These are phyloP conservation scores for Venturia pyrina DNA, from an alignment of 2,329 filamentous ascomycete genomes.

Conservation along the genomic window DNA sequence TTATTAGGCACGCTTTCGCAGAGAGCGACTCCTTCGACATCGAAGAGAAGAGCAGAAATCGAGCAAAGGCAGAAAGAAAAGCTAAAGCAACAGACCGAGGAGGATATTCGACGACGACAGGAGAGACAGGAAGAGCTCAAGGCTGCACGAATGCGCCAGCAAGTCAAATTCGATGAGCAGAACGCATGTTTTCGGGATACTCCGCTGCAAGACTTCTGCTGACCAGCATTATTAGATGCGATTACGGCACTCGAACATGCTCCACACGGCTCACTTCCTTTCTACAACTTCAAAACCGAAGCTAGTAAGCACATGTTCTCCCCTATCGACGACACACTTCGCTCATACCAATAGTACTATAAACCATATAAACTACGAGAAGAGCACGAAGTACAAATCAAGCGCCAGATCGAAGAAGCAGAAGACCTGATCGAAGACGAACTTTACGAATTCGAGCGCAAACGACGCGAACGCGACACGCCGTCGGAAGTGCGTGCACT, in stretches of 20 bases:
- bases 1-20: constrained; percentile 70
- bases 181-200: constrained; percentile 46
- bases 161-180: constrained; percentile 65
- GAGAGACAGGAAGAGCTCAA: constrained; percentile 56
- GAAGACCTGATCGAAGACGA: constrained; percentile 57
- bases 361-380: constrained; percentile 67
- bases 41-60: constrained; percentile 66
- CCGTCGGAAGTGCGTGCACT: neutral
- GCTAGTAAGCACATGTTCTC: constrained; percentile 50
- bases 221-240: constrained; percentile 50
- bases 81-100: constrained; percentile 59
- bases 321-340: neutral
- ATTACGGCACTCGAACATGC: constrained; percentile 61
- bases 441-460: constrained; percentile 48
- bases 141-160: constrained; percentile 54
- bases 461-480: constrained; percentile 19
- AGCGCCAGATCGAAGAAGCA: constrained; percentile 57
- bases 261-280: constrained; percentile 62
- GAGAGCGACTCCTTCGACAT: constrained; percentile 50
- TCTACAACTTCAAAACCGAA: constrained; percentile 60
- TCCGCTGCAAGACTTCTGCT: neutral
- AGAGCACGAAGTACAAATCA: constrained; percentile 61
- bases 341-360: constrained; percentile 54
- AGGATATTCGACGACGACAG: constrained; percentile 52
- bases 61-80: constrained; percentile 73